Evolutionary conservation across 306 rosid genomes (phyloP).

Genomic region (Crataegus laevigata): DNA sequence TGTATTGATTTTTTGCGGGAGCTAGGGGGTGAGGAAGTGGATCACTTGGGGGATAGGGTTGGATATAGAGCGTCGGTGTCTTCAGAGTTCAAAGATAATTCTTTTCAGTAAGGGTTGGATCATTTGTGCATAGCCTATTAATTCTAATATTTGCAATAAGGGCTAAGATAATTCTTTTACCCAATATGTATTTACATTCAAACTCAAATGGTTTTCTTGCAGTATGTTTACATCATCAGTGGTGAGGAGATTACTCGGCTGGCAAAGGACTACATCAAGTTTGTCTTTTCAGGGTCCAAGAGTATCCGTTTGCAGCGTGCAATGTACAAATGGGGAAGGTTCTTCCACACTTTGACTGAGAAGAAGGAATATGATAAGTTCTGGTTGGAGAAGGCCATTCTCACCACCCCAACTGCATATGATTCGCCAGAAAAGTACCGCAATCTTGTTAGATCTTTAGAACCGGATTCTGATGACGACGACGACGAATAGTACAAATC

Average conservation of each 20-base stretch:
- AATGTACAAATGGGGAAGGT: constrained; percentile 34
- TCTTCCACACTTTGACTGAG: constrained; percentile 21
- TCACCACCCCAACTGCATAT: constrained; percentile 30
- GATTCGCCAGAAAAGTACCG: constrained; percentile 30
- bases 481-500: not conserved
- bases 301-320: constrained; percentile 59
- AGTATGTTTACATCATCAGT: constrained; percentile 60
- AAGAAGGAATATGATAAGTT: constrained; percentile 22
- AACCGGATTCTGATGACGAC: not conserved
- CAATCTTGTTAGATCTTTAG: constrained; percentile 15
- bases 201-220: constrained; percentile 12
- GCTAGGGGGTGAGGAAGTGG: not conserved
- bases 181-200: not conserved
- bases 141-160: not conserved
- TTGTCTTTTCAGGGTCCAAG: constrained; percentile 40
- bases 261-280: constrained; percentile 58
- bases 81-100: not conserved
- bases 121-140: too few relatives aligned
- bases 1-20: not conserved
- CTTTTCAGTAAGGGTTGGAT: too few relatives aligned
- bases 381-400: constrained; percentile 38
- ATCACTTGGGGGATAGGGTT: not conserved
- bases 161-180: not conserved
- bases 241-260: constrained; percentile 64
- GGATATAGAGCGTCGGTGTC: not conserved